These are phyloP conservation scores for Colletotrichum orbiculare DNA, from an alignment of 2,329 filamentous ascomycete genomes.

Conservation along the genomic window DNA sequence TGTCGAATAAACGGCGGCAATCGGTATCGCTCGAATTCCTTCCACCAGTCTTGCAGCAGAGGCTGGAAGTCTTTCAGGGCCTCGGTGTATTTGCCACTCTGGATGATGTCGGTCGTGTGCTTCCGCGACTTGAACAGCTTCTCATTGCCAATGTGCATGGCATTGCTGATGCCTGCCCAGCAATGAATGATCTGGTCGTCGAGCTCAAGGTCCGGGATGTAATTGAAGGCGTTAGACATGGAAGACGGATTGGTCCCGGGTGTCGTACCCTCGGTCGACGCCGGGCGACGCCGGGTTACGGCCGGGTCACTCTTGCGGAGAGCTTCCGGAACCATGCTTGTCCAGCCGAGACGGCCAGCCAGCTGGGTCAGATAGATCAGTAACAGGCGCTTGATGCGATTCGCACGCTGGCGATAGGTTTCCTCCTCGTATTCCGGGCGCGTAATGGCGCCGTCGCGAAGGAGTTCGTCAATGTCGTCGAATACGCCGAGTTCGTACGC, in stretches of 20 bases:
- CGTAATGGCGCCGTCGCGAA: conserved; percentile 68
- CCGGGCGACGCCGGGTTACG: conserved; percentile 61
- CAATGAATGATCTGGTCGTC: conserved; percentile 84
- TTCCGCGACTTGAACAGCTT: conserved; percentile 88
- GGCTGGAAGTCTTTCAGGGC: conserved; percentile 85
- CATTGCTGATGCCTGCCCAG: conserved; percentile 92
- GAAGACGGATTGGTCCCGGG: conserved; percentile 69
- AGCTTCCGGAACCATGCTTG: conserved; percentile 87
- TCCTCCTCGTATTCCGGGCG: conserved; percentile 79
- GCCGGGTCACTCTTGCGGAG: conserved; percentile 68
- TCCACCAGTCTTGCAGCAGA: conserved; percentile 81
- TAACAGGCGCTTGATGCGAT: conserved; percentile 85
- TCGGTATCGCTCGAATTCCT: conserved; percentile 82
- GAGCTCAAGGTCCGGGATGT: conserved; percentile 73
- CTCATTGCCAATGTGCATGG: conserved; percentile 92
- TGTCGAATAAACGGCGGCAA: conserved; percentile 74
- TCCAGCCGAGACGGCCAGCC: conserved; percentile 91
- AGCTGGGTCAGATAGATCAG: conserved; percentile 93
- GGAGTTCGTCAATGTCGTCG: conserved; percentile 82
- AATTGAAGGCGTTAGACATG: conserved; percentile 69
- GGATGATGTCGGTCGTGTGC: conserved; percentile 89
- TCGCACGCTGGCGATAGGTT: conserved; percentile 79
- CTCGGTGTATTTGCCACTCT: conserved; percentile 84
- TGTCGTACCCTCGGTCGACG: conserved; percentile 67
- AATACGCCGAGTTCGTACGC: conserved; percentile 97